Evolutionary conservation across 169 alveolate species (phyloP), one percentile per base, ranked within the genome.

Genomic region (Besnoitia besnoiti): DNA sequence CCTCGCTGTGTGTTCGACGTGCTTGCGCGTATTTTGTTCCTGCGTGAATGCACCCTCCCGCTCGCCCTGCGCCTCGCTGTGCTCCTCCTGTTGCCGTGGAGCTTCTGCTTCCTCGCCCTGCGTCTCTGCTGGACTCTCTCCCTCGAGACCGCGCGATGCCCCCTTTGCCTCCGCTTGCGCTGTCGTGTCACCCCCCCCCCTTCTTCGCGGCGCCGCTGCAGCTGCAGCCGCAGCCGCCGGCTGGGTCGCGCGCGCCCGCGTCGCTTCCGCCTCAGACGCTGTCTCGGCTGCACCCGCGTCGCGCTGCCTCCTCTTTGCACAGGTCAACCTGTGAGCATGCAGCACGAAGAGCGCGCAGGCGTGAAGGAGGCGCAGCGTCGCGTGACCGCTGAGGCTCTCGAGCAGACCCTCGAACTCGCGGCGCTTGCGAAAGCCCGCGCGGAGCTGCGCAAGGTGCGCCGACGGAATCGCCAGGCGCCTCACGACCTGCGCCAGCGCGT

Each of bases 391-490:
- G 40, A 77, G 44, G 37, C 87, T 77, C 59, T 77, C 87, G 21
- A 77, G 87, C 30, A 77, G 87, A 14, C 40, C 42, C 59, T 42
- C 59, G 33, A 40, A 12, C 12, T 42, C 55, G 40, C 61, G 61
- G 0, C 35, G 5, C 47, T 24, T 77, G 59, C 59, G 10, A 51
- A 51, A 77, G 50, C 90, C 93, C 67, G 62, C 76, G 8, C 51
- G 93, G 50, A 90, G 85, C 90, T 90, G 93, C n/a, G 84, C 21
- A 33, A 76, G 85, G 79, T 90, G 90, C 73, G 51, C 73, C 49
- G 90, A 49, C 0, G 90, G 47, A 30, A 51, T 37, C 12, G 67
- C 47, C 27, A 90, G 59, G n/a, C 76, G 35, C 30, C 27, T n/a
- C 24, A 85, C 93, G 14, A 75, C 80, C 12, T 42, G 85, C 16